A percentile compares a stretch with the other conserved stretches of the same genome.
Conservation (phyloP, 257 asterid species). For the Craterostigma plantagineum region DNA sequence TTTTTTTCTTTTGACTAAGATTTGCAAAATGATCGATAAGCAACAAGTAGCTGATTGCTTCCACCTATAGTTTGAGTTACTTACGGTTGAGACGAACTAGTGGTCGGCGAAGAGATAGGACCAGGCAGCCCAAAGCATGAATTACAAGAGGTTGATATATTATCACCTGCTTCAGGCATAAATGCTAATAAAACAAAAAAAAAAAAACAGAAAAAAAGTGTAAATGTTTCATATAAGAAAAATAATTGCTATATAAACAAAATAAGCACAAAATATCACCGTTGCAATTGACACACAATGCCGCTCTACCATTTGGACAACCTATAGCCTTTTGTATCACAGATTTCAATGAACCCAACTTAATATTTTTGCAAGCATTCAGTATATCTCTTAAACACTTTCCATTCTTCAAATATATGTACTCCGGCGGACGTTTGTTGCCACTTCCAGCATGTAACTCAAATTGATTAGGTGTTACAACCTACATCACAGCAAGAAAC, state of each 20-base stretch:
- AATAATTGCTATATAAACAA: neutral
- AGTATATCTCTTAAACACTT: conserved; percentile 1
- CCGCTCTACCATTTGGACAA: conserved; percentile 15
- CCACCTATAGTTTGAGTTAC: too few relatives aligned
- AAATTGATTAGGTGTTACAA: conserved; percentile 60
- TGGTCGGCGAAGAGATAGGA: conserved; percentile 11
- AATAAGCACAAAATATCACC: conserved; percentile 21
- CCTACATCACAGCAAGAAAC: conserved; percentile 25
- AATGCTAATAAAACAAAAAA: conserved; percentile 24
- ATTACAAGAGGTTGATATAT: conserved; percentile 33
- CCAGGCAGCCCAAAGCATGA: conserved; percentile 25
- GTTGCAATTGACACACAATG: conserved; percentile 42
- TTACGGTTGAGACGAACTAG: too few relatives aligned
- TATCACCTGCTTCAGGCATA: conserved; percentile 28
- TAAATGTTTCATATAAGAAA: conserved; percentile 3
- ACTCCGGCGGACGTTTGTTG: conserved; percentile 4
- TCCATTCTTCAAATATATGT: conserved; percentile 2
- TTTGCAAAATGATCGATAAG: too few relatives aligned
- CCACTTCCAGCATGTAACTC: conserved; percentile 51
- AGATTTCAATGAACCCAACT: neutral
- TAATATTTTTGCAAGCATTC: neutral
- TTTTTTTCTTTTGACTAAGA: too few relatives aligned
- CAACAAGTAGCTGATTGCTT: too few relatives aligned
- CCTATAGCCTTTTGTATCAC: conserved; percentile 42
- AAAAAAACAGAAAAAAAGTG: conserved; percentile 1